Conservation (phyloP, 2,329 filamentous ascomycete genomes). For the Aspergillus hiratsukae region DNA sequence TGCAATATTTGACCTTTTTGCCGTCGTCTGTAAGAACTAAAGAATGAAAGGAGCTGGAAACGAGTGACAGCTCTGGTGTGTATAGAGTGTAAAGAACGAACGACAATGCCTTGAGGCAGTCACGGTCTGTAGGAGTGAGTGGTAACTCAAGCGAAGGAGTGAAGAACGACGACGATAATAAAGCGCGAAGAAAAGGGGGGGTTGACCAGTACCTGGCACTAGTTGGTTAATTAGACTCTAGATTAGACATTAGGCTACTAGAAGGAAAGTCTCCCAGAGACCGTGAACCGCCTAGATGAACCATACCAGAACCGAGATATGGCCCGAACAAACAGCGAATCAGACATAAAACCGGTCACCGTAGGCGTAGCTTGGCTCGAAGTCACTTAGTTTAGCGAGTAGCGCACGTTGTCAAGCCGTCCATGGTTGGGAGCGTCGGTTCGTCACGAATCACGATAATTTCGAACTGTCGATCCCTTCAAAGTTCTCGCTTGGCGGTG, state of each 20-base stretch:
- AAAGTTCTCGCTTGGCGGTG: not conserved
- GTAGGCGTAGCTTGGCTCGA: not conserved
- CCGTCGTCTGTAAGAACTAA: constrained; percentile 6
- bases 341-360: not conserved
- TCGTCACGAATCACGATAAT: not conserved
- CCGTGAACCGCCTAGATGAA: not conserved
- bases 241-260: no score
- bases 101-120: constrained; percentile 16
- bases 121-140: not conserved
- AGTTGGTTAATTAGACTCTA: not conserved
- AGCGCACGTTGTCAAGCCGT: not conserved
- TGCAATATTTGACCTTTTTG: not conserved
- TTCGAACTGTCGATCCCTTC: not conserved
- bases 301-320: not conserved
- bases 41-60: constrained; percentile 33
- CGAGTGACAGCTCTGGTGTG: constrained; percentile 30
- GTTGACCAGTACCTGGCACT: not conserved
- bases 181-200: not conserved
- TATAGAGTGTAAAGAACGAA: constrained; percentile 16
- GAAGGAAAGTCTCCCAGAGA: not conserved
- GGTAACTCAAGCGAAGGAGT: constrained; percentile 3
- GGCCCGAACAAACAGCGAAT: not conserved
- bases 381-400: not conserved
- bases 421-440: not conserved
- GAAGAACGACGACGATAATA: not conserved